Evolutionary conservation across 495 filamentous ascomycete species (phyloP).

Genomic region (Aspergillus panamensis): DNA sequence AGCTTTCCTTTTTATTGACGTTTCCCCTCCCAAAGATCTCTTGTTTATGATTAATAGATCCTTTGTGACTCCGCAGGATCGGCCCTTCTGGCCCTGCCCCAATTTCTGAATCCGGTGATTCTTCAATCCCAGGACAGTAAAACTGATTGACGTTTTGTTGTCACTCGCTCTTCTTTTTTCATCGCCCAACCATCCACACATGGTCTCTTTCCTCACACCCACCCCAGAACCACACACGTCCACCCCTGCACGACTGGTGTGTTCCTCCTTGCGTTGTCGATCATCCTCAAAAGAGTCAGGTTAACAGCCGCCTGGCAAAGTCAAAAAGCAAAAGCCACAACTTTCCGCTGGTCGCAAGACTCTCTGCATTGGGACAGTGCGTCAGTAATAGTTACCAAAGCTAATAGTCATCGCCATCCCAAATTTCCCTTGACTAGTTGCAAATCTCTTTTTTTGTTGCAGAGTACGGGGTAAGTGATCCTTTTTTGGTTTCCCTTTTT

Average conservation of each 20-base stretch:
- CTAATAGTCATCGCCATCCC: slow-evolving; percentile 8
- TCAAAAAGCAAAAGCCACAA: slow-evolving; percentile 12
- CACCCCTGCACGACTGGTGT: slow-evolving; percentile 8
- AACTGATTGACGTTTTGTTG: slow-evolving; percentile 1
- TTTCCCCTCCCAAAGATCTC: background rate
- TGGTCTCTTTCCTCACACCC: too few relatives aligned
- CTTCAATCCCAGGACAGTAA: background rate
- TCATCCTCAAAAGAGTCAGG: slow-evolving; percentile 21
- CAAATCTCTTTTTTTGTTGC: slow-evolving; percentile 12
- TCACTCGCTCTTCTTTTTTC: background rate
- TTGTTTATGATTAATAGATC: slow-evolving; percentile 7
- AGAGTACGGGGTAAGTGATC: slow-evolving; percentile 11
- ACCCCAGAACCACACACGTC: background rate
- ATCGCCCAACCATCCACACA: background rate
- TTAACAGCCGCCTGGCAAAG: slow-evolving; percentile 10
- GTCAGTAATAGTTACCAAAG: slow-evolving; percentile 15
- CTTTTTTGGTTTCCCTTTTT: slow-evolving; percentile 2
- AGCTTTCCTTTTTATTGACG: background rate
- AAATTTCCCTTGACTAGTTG: slow-evolving; percentile 4
- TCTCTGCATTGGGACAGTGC: slow-evolving; percentile 17
- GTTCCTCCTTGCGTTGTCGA: slow-evolving; percentile 24
- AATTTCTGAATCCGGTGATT: slow-evolving; percentile 13
- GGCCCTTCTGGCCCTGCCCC: slow-evolving; percentile 18
- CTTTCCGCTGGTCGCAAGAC: slow-evolving; percentile 21
- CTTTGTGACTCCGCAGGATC: slow-evolving; percentile 17